Evolutionary conservation across 306 rosid genomes (phyloP).

Genomic region (Dryas octopetala): DNA sequence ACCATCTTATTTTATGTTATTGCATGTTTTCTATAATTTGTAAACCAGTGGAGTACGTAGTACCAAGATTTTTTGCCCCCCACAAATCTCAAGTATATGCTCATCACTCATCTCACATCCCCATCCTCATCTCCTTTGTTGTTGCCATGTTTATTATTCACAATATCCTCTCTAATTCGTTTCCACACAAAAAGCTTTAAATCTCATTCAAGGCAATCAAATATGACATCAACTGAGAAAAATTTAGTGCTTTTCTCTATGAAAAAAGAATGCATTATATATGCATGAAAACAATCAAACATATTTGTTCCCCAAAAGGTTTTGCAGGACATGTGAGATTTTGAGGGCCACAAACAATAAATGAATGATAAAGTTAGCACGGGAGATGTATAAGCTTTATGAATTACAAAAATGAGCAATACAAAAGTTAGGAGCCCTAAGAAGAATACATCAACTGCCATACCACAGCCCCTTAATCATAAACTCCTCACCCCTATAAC

Average conservation of each 20-base stretch:
- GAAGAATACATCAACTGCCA: too few species aligned
- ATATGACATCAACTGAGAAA: neutral
- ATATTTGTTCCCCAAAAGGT: neutral
- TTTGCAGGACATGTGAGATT: neutral
- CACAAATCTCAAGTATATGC: neutral
- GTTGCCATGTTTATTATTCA: neutral
- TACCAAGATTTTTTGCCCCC: neutral
- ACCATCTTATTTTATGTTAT: too few species aligned
- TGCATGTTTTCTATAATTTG: too few species aligned
- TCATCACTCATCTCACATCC: neutral
- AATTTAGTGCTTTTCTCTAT: neutral
- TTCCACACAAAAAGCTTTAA: neutral
- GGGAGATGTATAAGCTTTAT: neutral
- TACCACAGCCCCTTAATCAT: too few species aligned
- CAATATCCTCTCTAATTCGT: neutral
- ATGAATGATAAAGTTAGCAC: slow-evolving; percentile 2
- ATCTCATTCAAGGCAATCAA: neutral
- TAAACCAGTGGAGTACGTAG: too few species aligned
- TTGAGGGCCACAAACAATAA: neutral
- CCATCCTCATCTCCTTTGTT: neutral
- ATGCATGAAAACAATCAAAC: neutral
- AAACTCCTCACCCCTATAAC: too few species aligned
- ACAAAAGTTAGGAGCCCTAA: too few species aligned
- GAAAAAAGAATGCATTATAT: neutral
- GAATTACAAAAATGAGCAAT: too few species aligned